Evolutionary conservation across 108 stramenopile genomes (phyloP).

Genomic region (Fistulifera solaris): DNA sequence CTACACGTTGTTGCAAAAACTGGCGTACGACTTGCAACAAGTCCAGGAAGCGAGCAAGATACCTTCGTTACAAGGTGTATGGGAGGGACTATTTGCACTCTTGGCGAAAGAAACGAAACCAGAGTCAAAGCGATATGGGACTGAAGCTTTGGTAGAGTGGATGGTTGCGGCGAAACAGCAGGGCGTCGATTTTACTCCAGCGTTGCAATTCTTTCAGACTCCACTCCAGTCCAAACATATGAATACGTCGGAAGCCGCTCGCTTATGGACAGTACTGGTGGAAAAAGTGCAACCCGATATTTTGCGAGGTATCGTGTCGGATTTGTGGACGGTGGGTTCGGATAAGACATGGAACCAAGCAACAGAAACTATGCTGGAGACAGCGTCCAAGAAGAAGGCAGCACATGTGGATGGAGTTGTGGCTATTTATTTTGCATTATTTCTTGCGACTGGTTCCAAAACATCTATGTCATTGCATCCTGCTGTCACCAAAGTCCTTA

Average conservation of each 20-base stretch:
- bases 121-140: background rate
- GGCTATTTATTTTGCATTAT: constrained; percentile 40
- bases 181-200: constrained; percentile 36
- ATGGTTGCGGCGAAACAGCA: constrained; percentile 25
- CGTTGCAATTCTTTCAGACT: constrained; percentile 34
- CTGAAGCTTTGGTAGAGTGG: constrained; percentile 41
- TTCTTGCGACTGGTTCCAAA: constrained; percentile 17
- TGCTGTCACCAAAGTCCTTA: constrained; percentile 24
- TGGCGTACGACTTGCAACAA: constrained; percentile 6
- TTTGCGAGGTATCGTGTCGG: constrained; percentile 36
- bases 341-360: constrained; percentile 30
- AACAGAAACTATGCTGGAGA: constrained; percentile 44
- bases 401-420: constrained; percentile 58
- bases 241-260: constrained; percentile 29
- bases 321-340: constrained; percentile 22
- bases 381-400: constrained; percentile 51
- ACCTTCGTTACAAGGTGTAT: constrained; percentile 7
- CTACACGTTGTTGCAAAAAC: background rate
- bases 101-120: constrained; percentile 11
- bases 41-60: constrained; percentile 6
- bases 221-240: constrained; percentile 28
- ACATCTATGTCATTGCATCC: constrained; percentile 15
- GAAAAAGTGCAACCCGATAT: constrained; percentile 21
- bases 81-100: constrained; percentile 8
- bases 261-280: constrained; percentile 15